phyloP scores from a whole-genome alignment of 441 rosid species.

The Pelargonium myrrhifolium region DNA sequence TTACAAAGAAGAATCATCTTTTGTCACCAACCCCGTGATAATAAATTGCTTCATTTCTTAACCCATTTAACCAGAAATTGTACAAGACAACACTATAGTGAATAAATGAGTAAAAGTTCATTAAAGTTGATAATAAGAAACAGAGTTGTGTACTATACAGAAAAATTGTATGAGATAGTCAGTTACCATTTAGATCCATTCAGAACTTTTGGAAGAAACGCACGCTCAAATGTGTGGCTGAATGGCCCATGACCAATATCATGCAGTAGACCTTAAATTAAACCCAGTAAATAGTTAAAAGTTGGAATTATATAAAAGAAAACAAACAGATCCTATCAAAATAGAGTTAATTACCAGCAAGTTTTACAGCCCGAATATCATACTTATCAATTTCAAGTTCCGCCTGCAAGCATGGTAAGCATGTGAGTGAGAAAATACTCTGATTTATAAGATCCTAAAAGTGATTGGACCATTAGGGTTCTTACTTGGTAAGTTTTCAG shows the following conservation, averaged over 20 bases:
- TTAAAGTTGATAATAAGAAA: neutral
- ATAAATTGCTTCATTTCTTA: neutral
- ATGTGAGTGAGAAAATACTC: slow-evolving; percentile 14
- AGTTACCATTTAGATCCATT: slow-evolving; percentile 39
- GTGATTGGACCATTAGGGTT: slow-evolving; percentile 12
- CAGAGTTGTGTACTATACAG: neutral
- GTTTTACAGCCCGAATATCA: slow-evolving; percentile 51
- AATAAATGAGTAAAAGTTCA: neutral
- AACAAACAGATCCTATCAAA: neutral
- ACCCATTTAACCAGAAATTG: neutral
- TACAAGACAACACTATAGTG: neutral
- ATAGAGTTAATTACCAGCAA: slow-evolving; percentile 45
- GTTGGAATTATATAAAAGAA: neutral
- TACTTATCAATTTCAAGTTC: slow-evolving; percentile 43
- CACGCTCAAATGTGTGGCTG: slow-evolving; percentile 64
- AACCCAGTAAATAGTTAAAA: slow-evolving; percentile 8
- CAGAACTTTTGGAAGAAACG: slow-evolving; percentile 44
- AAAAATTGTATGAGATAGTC: neutral
- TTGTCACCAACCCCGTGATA: neutral
- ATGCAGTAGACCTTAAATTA: slow-evolving; percentile 56
- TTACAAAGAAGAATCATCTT: neutral
- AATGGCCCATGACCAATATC: slow-evolving; percentile 86
- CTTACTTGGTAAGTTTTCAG: slow-evolving; percentile 46
- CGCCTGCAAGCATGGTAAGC: slow-evolving; percentile 31
- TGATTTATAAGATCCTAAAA: slow-evolving; percentile 10